Evolutionary conservation across 1,284 basidiomycete species (phyloP), one percentile per base, ranked within the genome.

Genomic region (Boletus sp.): DNA sequence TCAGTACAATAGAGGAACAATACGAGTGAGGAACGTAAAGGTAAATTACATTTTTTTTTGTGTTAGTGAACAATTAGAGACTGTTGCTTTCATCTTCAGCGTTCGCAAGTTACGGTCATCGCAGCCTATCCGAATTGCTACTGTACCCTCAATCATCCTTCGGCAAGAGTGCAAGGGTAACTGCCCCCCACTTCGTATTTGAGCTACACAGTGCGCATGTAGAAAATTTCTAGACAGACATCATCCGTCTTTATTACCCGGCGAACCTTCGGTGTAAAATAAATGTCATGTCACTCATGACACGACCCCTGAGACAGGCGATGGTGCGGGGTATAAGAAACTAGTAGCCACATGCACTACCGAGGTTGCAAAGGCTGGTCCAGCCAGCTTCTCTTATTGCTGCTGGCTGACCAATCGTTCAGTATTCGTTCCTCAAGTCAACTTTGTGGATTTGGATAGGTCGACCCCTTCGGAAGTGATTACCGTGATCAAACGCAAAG

Each of bases 401-500:
- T 34, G 19, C 4, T 16, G n/a, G 12, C 12, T 32, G 44, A 8
- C 46, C 12, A 20, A 9, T 27, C 9, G 14, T 45, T 35, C 38
- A 9, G 48, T 30, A 73, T 72, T 65, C 53, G 77, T 86, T 35
- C 82, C 84, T 1, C 77, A 82, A 64, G 75, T 84, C 37, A 69
- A 75, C 8, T 83, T 84, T 59, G 58, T 69, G 3, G 77, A 83
- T 36, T 64, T 86, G 19, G 59, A 69, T 3, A 75, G 62, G 23
- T 65, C 85, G 42, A 68, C 69, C 22, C 49, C 61, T 0, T n/a
- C n/a, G n/a, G 75, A 78, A 26, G 68, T 77, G 40, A 53, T 82
- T 6, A 70, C 72, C 3, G 67, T 64, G 41, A 80, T 87, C 52
- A 80, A 72, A 55, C 68, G 75, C 38, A 72, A 72, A 48, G 84